These are phyloP conservation scores for Russula virescens DNA, from an alignment of 768 basidiomycete genomes.

Conservation along the genomic window DNA sequence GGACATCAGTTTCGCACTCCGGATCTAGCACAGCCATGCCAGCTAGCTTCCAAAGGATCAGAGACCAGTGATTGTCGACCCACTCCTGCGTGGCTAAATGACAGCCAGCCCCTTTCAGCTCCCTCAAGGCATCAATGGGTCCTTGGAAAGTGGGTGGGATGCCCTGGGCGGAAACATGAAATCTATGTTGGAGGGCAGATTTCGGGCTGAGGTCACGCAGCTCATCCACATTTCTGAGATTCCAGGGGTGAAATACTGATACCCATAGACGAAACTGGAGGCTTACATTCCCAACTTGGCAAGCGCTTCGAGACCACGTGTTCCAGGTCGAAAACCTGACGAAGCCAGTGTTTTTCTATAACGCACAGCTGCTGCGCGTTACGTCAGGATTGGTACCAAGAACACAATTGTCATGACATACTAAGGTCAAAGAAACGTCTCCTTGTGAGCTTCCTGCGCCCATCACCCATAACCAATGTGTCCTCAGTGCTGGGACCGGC, in stretches of 20 bases:
- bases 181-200: conserved; percentile 16
- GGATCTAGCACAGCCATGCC: conserved; percentile 77
- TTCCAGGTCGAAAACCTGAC: conserved; percentile 50
- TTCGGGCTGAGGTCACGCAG: conserved; percentile 10
- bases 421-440: conserved; percentile 19
- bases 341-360: conserved; percentile 41
- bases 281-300: conserved; percentile 47
- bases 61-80: conserved; percentile 88
- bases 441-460: background rate
- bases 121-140: conserved; percentile 48
- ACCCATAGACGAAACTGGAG: background rate
- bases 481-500: background rate
- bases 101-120: conserved; percentile 56
- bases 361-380: background rate
- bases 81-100: conserved; percentile 64
- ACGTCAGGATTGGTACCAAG: background rate
- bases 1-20: conserved; percentile 41
- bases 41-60: conserved; percentile 93
- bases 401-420: background rate
- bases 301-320: conserved; percentile 39
- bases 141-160: conserved; percentile 13
- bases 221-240: conserved; percentile 19
- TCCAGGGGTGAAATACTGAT: background rate
- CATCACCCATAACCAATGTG: background rate
- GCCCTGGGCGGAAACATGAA: background rate